Conservation (phyloP, 306 rosid species). For the Trichosanthes cucumerina region DNA sequence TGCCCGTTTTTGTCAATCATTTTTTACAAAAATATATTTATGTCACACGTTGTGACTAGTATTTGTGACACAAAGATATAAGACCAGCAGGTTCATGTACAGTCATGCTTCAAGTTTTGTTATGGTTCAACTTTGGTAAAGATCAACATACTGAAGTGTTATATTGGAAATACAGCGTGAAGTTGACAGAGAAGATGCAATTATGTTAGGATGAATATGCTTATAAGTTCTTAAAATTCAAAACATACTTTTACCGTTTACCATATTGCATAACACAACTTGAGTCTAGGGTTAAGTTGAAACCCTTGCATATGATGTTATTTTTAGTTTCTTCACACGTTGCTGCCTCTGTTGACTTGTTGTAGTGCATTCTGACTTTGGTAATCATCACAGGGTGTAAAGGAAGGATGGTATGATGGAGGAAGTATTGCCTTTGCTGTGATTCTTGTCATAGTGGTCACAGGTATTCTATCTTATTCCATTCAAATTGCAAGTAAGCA, state of each 20-base stretch:
- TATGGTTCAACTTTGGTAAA: background rate
- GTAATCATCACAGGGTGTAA: slow-evolving; percentile 45
- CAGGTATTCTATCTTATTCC: slow-evolving; percentile 39
- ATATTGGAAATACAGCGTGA: background rate
- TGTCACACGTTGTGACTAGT: background rate
- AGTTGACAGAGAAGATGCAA: background rate
- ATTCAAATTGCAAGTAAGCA: background rate
- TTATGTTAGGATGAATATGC: background rate
- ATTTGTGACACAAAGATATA: background rate
- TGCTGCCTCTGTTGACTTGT: background rate
- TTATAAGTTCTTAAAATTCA: background rate
- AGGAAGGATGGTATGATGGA: slow-evolving; percentile 94
- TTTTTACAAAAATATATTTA: background rate
- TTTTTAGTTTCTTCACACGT: background rate
- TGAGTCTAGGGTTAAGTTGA: background rate
- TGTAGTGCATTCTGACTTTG: slow-evolving; percentile 12
- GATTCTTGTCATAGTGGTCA: slow-evolving; percentile 72
- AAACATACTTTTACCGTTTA: background rate
- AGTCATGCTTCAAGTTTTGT: background rate
- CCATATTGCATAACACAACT: background rate
- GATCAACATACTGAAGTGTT: background rate
- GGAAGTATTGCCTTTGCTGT: slow-evolving; percentile 92
- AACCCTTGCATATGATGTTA: background rate
- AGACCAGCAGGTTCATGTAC: background rate
- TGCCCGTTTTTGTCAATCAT: slow-evolving; percentile 3